phyloP scores from a whole-genome alignment of 257 asterid species.

The Perilla frutescens region DNA sequence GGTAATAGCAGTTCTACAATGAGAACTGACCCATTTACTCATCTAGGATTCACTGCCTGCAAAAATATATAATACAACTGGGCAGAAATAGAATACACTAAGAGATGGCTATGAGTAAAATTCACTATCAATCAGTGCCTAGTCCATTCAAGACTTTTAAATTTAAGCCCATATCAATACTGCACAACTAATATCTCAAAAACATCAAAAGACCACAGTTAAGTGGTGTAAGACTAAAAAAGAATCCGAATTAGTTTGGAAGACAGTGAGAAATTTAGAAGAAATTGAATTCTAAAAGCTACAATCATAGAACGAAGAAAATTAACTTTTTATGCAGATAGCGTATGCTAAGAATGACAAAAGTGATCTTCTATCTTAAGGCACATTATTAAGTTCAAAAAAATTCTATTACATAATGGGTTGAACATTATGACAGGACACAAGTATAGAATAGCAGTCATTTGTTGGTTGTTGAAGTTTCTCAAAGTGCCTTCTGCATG shows the following conservation, averaged over 20 bases:
- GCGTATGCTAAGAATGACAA: background rate
- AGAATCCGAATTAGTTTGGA: no score
- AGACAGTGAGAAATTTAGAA: background rate
- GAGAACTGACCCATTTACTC: background rate
- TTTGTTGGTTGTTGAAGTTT: no score
- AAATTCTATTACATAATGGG: background rate
- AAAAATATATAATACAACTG: background rate
- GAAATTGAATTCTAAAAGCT: no score
- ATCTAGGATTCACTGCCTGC: background rate
- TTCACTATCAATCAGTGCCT: background rate
- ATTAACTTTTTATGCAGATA: background rate
- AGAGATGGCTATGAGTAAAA: background rate
- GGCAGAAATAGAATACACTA: background rate
- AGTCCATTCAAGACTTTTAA: background rate
- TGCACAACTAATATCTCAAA: background rate
- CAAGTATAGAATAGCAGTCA: background rate
- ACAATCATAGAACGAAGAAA: background rate
- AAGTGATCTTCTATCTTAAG: background rate
- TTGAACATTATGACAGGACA: conserved; percentile 1
- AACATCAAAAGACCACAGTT: no score
- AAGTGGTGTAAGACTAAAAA: no score
- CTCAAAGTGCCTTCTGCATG: background rate
- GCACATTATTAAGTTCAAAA: background rate
- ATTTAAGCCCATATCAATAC: background rate
- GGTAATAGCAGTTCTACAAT: background rate